Percentiles rank a stretch among this genome's conserved stretches.
Evolutionary conservation across 352 stramenopile genomes (phyloP).

Genomic region (Globisporangium alternatum): DNA sequence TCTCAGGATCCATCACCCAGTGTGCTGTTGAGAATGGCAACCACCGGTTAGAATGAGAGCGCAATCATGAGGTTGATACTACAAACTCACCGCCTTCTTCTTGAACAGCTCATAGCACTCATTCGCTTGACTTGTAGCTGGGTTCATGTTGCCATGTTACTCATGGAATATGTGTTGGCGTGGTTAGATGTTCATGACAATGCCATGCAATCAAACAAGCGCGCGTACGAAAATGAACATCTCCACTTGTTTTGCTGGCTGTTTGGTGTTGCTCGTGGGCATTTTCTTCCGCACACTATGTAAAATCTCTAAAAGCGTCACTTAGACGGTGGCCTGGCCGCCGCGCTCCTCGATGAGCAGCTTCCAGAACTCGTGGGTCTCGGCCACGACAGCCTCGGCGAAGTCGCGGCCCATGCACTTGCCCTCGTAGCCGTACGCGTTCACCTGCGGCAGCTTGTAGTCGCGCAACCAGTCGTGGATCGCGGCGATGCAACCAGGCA

Average conservation of each 20-base stretch:
- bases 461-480: conserved; percentile 99
- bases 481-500: conserved; percentile 89
- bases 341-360: conserved; percentile 85
- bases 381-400: conserved; percentile 78
- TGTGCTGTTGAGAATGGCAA: neutral
- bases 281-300: neutral
- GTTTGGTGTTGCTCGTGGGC: neutral
- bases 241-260: neutral
- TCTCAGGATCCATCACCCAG: neutral
- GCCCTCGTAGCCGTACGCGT: conserved; percentile 98
- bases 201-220: too few species aligned
- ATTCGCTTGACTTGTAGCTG: too few species aligned
- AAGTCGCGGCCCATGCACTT: conserved; percentile 92
- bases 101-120: neutral
- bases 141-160: neutral
- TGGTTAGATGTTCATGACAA: neutral
- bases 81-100: neutral
- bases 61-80: neutral
- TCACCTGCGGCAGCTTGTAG: conserved; percentile 99
- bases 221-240: neutral
- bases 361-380: conserved; percentile 91
- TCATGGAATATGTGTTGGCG: neutral
- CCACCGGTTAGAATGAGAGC: neutral
- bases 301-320: conserved; percentile 8
- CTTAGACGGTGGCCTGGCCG: conserved; percentile 77